Conservation (phyloP, 1,284 basidiomycete genomes). For the Puccinia novopanici region DNA sequence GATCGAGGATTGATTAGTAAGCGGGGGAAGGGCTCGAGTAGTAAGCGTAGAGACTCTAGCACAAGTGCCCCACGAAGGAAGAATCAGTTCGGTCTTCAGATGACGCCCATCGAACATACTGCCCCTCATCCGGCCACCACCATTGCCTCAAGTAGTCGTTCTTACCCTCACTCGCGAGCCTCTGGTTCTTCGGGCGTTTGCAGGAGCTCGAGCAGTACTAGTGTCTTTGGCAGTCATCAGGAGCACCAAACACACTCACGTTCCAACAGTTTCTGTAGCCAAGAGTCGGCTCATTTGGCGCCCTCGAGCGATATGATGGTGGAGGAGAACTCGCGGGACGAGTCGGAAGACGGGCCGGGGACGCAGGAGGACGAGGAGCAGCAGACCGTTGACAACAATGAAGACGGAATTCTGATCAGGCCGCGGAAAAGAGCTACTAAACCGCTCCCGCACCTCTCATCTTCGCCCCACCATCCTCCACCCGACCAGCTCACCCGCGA, state of each 20-base stretch:
- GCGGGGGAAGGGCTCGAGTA: not conserved
- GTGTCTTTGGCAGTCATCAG: not conserved
- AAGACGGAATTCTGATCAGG: not conserved
- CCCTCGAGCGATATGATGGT: not conserved
- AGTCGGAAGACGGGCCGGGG: not conserved
- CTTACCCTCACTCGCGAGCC: not conserved
- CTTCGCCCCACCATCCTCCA: not conserved
- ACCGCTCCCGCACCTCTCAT: not conserved
- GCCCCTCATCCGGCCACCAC: not conserved
- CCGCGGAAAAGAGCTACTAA: not conserved
- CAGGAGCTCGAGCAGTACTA: not conserved
- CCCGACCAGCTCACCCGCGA: not conserved
- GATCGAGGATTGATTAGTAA: not conserved
- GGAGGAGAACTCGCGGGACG: not conserved
- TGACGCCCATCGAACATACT: constrained; percentile 47
- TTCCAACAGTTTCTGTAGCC: not conserved
- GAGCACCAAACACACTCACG: not conserved
- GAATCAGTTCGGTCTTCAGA: constrained; percentile 41
- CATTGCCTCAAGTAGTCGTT: not conserved
- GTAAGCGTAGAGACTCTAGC: not conserved
- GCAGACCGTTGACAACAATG: not conserved
- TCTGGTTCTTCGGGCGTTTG: not conserved
- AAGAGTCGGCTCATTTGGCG: not conserved
- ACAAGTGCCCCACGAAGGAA: constrained; percentile 13
- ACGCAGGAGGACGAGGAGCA: not conserved